A percentile compares a stretch with the other conserved stretches of the same genome.
phyloP scores from a whole-genome alignment of 495 filamentous ascomycete genomes.

The Penicillium coprophilum region DNA sequence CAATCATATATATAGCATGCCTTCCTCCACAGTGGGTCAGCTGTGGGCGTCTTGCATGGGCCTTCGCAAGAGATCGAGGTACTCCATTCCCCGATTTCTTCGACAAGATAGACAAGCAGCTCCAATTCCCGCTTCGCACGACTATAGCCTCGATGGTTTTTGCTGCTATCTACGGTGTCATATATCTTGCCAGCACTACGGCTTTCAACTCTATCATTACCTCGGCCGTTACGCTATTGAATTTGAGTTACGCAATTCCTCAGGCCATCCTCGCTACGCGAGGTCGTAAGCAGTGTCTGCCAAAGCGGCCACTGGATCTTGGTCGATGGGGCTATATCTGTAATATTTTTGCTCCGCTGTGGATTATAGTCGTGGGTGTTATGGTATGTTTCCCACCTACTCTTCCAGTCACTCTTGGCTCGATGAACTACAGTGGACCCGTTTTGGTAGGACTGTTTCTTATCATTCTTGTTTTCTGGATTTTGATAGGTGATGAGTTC shows the following conservation, averaged over 20 bases:
- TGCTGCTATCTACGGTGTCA: constrained; percentile 33
- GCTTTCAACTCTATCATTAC: constrained; percentile 46
- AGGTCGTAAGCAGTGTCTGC: constrained; percentile 29
- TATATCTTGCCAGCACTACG: constrained; percentile 42
- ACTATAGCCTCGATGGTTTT: constrained; percentile 33
- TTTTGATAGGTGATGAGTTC: not conserved
- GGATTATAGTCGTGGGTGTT: constrained; percentile 27
- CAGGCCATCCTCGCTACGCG: constrained; percentile 32
- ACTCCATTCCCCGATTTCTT: constrained; percentile 24
- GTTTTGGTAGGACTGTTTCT: constrained; percentile 28
- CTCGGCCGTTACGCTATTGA: constrained; percentile 36
- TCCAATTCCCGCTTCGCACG: constrained; percentile 31
- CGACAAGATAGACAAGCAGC: constrained; percentile 16
- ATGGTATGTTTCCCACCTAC: not conserved
- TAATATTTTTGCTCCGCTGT: constrained; percentile 34
- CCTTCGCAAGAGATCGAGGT: constrained; percentile 37
- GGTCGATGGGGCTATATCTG: constrained; percentile 28
- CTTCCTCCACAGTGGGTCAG: constrained; percentile 24
- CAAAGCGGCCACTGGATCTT: constrained; percentile 29
- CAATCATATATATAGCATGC: not conserved
- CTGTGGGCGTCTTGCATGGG: constrained; percentile 38
- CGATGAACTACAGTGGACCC: constrained; percentile 36
- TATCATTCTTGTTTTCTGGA: constrained; percentile 29
- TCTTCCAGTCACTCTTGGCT: constrained; percentile 15
- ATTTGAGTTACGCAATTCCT: constrained; percentile 38